These are phyloP conservation scores for Ambrosia artemisiifolia DNA, from an alignment of 129 eudicot species.

Conservation along the genomic window DNA sequence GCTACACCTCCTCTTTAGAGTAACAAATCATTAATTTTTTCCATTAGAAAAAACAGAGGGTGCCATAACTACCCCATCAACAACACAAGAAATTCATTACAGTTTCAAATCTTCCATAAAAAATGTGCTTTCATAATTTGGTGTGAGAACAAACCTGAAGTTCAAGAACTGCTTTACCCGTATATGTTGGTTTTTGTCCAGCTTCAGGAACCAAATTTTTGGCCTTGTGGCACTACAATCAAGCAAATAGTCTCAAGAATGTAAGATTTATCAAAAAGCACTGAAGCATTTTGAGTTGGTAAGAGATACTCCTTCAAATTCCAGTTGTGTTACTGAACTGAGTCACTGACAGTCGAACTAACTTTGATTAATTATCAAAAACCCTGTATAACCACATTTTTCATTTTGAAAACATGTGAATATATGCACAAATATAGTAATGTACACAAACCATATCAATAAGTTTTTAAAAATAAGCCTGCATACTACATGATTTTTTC, in stretches of 20 bases:
- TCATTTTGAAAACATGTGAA: too few species aligned
- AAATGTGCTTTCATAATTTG: neutral
- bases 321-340: too few species aligned
- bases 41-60: slow-evolving; percentile 1
- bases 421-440: too few species aligned
- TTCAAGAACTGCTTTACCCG: slow-evolving; percentile 99
- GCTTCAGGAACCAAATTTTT: slow-evolving; percentile 98
- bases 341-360: too few species aligned
- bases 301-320: too few species aligned
- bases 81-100: neutral
- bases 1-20: slow-evolving; percentile 8
- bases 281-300: neutral
- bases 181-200: slow-evolving; percentile 84
- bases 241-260: slow-evolving; percentile 13
- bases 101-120: neutral
- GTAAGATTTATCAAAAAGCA: slow-evolving; percentile 1
- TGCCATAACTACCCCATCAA: neutral
- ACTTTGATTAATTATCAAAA: too few species aligned
- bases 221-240: slow-evolving; percentile 89
- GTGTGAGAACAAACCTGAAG: slow-evolving; percentile 64
- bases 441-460: too few species aligned
- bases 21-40: neutral
- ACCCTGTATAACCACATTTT: too few species aligned
- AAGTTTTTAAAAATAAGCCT: too few species aligned
- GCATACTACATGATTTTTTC: too few species aligned